Evolutionary conservation across 1,139 yeast genomes (phyloP), one percentile per base, ranked within the genome.

Genomic region (Nadsonia commutata): DNA sequence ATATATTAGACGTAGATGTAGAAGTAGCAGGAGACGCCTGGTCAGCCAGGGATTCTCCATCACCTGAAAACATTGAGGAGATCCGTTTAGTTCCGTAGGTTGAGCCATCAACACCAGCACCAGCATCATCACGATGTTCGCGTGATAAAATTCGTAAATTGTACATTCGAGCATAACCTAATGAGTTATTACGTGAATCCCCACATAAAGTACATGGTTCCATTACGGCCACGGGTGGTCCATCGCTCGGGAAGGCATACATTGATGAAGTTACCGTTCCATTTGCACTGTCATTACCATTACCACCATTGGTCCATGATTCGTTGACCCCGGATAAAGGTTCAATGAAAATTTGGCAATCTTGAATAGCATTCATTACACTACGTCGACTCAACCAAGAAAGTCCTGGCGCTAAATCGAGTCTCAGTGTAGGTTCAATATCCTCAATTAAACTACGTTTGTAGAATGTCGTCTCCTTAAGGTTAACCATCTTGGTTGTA

Each of bases 301-400:
- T 72, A 60, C 77, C 76, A 0, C 73, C 20, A n/a, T 31, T 27
- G 8, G 37, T 31, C 33, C 33, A 42, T 18, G 36, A 36, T 57
- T 85, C 95, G 54, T 84, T 85, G 33, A 81, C 72, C 0, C 90
- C 94, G 45, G 86, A 78, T 13, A 88, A 72, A 1, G 98, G 97
- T 60, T 86, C 95, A 37, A 90, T 78, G 13, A 78, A 71, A 6
- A 84, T 86, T 40, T 80, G 71, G 4, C 94, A 94, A 43, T 86
- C 95, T 37, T 81, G 70, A 50, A 88, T 70, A 31, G 79, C 72
- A 43, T 68, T 63, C 72, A 86, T 68, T 49, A 84, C 71, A 38
- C 76, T 68, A 52, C 78, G 69, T 48, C 74, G 67, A 37, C 69
- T 71, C 43, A 76, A 63, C 76, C 79, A 76, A 31, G 78, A 69